Evolutionary conservation across 2,329 filamentous ascomycete species (phyloP).

Genomic region (Hypocrella siamensis): DNA sequence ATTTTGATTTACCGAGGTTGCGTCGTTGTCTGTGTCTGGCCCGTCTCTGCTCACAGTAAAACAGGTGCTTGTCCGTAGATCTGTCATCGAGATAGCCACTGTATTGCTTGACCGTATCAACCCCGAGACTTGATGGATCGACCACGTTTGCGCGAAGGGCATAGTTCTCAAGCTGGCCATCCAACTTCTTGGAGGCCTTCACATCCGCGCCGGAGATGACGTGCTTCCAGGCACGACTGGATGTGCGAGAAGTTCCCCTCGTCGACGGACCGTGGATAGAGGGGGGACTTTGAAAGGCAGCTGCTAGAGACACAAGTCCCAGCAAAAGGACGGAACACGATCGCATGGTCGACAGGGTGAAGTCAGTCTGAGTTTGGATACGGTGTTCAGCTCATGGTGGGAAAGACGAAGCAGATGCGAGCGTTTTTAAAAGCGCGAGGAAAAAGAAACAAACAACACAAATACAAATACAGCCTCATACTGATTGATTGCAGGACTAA

Average conservation of each 20-base stretch:
- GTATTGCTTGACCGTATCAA: constrained; percentile 94
- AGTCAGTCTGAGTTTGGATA: too few relatives aligned
- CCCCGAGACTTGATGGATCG: constrained; percentile 65
- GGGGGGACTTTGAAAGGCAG: constrained; percentile 1
- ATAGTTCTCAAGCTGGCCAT: constrained; percentile 71
- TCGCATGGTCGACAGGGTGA: too few relatives aligned
- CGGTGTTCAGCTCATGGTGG: too few relatives aligned
- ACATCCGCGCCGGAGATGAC: constrained; percentile 72
- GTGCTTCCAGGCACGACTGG: constrained; percentile 79
- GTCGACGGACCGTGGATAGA: background rate
- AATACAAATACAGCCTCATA: too few relatives aligned
- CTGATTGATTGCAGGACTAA: too few relatives aligned
- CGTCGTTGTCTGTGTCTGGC: too few relatives aligned
- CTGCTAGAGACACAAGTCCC: too few relatives aligned
- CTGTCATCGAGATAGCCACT: constrained; percentile 94
- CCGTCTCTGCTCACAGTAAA: constrained; percentile 94
- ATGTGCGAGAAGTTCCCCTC: constrained; percentile 33
- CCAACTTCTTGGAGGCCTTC: constrained; percentile 60
- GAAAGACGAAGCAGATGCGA: too few relatives aligned
- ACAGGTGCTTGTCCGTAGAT: constrained; percentile 90
- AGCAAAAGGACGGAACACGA: too few relatives aligned
- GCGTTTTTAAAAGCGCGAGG: too few relatives aligned
- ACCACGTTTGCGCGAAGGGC: constrained; percentile 81
- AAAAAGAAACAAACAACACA: too few relatives aligned
- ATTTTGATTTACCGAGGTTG: background rate